phyloP scores from a whole-genome alignment of 306 rosid genomes.

The Gastrolobium bilobum region DNA sequence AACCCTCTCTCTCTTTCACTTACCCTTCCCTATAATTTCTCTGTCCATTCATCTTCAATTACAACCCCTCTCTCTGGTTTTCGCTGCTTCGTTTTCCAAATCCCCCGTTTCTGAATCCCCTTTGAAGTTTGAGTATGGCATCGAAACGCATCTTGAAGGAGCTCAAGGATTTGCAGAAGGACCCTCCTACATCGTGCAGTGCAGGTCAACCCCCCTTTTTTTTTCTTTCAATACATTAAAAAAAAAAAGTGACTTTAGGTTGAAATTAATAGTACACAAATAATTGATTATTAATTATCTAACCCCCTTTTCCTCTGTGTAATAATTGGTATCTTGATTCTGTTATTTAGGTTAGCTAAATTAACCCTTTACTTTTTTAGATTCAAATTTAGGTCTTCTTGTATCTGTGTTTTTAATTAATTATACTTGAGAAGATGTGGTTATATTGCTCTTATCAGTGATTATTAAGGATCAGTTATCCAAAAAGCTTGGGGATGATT shows the following conservation, averaged over 20 bases:
- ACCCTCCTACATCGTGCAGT: conserved; percentile 88
- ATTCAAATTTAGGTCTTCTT: background rate
- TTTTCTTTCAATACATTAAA: background rate
- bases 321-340: background rate
- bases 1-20: conserved; percentile 3
- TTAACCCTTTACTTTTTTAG: background rate
- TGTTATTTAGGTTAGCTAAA: background rate
- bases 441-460: conserved; percentile 3
- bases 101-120: too few relatives aligned
- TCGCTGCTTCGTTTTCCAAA: background rate
- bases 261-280: background rate
- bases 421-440: background rate
- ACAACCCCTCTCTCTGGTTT: background rate
- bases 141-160: conserved; percentile 89
- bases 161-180: conserved; percentile 94
- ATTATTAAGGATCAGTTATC: conserved; percentile 10
- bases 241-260: too few relatives aligned
- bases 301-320: background rate
- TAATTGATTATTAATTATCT: conserved; percentile 3
- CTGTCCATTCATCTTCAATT: conserved; percentile 19
- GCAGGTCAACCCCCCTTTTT: conserved; percentile 65
- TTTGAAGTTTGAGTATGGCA: conserved; percentile 61
- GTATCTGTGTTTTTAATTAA: background rate
- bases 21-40: conserved; percentile 26
- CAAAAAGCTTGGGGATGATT: background rate